Conservation (phyloP, 305 asterid species). For the Fraxinus sp. region DNA sequence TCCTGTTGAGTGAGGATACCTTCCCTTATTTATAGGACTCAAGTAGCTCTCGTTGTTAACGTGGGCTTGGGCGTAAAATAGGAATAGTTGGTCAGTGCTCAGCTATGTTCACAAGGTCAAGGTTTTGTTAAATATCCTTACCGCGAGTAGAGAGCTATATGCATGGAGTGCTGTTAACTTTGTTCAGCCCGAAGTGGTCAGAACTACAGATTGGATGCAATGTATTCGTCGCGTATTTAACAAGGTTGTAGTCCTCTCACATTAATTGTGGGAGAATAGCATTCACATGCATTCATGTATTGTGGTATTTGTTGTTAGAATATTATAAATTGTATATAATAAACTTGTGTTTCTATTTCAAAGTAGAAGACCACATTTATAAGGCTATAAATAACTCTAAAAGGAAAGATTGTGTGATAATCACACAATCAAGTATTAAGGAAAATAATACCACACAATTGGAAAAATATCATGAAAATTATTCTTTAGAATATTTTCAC, state of each 20-base stretch:
- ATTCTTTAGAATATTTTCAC: too few species aligned
- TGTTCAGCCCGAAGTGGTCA: neutral
- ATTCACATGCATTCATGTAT: neutral
- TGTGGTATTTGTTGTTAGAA: neutral
- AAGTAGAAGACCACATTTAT: too few species aligned
- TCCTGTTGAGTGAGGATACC: neutral
- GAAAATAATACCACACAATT: too few species aligned
- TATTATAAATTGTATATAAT: too few species aligned
- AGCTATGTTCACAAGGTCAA: neutral
- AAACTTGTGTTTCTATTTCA: too few species aligned
- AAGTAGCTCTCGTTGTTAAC: neutral
- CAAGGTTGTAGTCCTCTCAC: neutral
- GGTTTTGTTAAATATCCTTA: neutral
- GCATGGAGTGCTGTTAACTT: neutral
- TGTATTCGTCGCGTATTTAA: neutral
- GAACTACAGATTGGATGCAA: neutral
- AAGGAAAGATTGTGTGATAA: too few species aligned
- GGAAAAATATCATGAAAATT: too few species aligned
- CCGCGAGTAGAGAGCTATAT: neutral
- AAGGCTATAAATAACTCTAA: too few species aligned
- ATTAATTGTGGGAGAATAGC: neutral
- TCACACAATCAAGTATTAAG: too few species aligned
- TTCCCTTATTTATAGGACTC: neutral
- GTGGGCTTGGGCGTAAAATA: neutral
- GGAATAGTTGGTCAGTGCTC: neutral